Percentiles rank a stretch among this genome's conserved stretches.
Evolutionary conservation across 2,329 filamentous ascomycete genomes (phyloP).

Genomic region (Arachnopeziza araneosa): DNA sequence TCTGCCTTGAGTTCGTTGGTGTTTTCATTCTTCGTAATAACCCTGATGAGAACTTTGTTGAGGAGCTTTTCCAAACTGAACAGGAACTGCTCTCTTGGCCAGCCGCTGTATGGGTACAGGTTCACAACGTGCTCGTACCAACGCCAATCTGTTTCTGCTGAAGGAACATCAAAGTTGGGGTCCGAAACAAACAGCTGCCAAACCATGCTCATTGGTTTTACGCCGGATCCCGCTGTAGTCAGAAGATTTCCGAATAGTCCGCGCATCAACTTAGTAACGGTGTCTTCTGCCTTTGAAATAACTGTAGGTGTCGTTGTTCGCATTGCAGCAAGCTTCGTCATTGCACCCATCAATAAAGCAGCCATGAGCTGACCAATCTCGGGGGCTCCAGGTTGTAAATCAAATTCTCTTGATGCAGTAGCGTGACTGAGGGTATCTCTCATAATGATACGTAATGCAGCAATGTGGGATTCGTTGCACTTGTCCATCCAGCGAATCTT

Average conservation of each 20-base stretch:
- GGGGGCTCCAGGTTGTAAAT: constrained; percentile 13
- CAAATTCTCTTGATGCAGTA: constrained; percentile 12
- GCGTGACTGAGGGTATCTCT: constrained; percentile 18
- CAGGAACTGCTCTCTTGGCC: constrained; percentile 17
- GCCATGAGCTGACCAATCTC: constrained; percentile 20
- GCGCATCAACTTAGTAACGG: constrained; percentile 26
- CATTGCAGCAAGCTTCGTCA: constrained; percentile 23
- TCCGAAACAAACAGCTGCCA: constrained; percentile 19
- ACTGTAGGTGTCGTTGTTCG: constrained; percentile 13
- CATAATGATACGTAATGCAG: constrained; percentile 20
- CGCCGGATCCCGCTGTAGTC: constrained; percentile 26
- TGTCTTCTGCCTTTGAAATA: constrained; percentile 17
- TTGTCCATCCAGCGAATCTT: constrained; percentile 27
- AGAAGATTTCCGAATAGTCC: constrained; percentile 27
- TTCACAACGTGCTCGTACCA: constrained; percentile 21
- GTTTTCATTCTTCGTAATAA: constrained; percentile 19
- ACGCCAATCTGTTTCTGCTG: constrained; percentile 13
- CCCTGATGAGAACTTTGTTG: constrained; percentile 16
- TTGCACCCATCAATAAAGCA: constrained; percentile 24
- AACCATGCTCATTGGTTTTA: constrained; percentile 20
- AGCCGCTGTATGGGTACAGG: constrained; percentile 20
- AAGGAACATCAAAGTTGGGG: constrained; percentile 17
- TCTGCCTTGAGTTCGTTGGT: constrained; percentile 8
- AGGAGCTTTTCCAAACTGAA: constrained; percentile 21
- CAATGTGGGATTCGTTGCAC: constrained; percentile 20